Evolutionary conservation across 805 yeast genomes (phyloP).

Genomic region (Hanseniaspora lindneri): DNA sequence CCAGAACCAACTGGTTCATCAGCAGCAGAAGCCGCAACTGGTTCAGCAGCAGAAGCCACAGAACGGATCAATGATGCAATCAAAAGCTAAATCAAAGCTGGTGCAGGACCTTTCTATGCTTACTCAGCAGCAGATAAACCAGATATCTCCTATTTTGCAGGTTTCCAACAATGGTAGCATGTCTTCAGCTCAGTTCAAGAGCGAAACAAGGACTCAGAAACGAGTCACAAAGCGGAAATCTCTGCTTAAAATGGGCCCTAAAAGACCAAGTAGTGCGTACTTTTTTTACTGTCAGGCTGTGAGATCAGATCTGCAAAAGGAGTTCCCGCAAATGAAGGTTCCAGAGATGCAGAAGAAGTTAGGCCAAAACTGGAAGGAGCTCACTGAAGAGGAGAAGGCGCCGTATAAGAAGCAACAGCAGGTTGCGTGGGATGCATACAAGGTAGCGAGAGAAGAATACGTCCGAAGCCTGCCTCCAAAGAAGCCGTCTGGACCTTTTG

Average conservation of each 20-base stretch:
- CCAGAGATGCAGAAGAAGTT: conserved; percentile 46
- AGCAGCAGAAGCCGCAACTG: conserved; percentile 7
- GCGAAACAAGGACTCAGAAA: conserved; percentile 29
- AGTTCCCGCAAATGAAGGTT: conserved; percentile 29
- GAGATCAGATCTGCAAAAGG: conserved; percentile 25
- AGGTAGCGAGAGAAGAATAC: conserved; percentile 28
- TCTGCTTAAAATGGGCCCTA: conserved; percentile 30
- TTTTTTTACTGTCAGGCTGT: conserved; percentile 29
- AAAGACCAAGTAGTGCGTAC: conserved; percentile 32
- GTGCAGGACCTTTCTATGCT: conserved; percentile 5
- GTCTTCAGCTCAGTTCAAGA: conserved; percentile 21
- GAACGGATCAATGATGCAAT: not conserved
- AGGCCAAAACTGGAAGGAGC: conserved; percentile 84
- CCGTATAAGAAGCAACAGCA: conserved; percentile 56
- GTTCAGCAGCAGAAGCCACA: conserved; percentile 9
- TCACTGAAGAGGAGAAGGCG: conserved; percentile 60
- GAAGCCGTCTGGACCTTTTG: conserved; percentile 32
- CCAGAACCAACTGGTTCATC: no score
- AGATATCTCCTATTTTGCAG: conserved; percentile 4
- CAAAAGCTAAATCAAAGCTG: conserved; percentile 3
- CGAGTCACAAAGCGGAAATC: conserved; percentile 30
- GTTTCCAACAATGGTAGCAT: not conserved
- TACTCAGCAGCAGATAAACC: conserved; percentile 7
- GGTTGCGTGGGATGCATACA: conserved; percentile 29
- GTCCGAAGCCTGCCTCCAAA: conserved; percentile 30